phyloP scores from a whole-genome alignment of 1,284 basidiomycete species.

The Chalciporus sp. region DNA sequence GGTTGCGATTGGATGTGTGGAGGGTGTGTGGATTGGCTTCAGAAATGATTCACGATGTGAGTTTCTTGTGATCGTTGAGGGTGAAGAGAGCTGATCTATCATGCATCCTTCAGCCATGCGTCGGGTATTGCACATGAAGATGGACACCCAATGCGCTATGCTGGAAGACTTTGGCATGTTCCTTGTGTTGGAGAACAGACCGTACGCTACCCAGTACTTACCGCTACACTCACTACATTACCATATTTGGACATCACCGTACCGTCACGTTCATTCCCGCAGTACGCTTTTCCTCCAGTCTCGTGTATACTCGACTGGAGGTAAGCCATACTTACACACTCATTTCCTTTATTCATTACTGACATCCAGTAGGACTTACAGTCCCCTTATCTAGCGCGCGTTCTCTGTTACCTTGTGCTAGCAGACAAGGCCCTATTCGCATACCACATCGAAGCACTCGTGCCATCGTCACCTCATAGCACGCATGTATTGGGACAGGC shows the following conservation, averaged over 20 bases:
- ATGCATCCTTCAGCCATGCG: slow-evolving; percentile 64
- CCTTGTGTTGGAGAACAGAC: slow-evolving; percentile 87
- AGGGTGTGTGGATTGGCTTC: slow-evolving; percentile 97
- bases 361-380: too few species aligned
- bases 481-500: slow-evolving; percentile 65
- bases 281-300: too few species aligned
- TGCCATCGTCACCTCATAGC: slow-evolving; percentile 78
- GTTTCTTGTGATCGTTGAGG: slow-evolving; percentile 26
- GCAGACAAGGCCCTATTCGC: slow-evolving; percentile 88
- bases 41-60: slow-evolving; percentile 82
- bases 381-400: too few species aligned
- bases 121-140: slow-evolving; percentile 86
- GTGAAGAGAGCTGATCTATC: neutral
- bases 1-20: slow-evolving; percentile 91
- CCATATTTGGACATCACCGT: too few species aligned
- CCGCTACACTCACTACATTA: too few species aligned
- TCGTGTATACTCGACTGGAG: too few species aligned
- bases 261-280: too few species aligned
- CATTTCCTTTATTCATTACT: too few species aligned
- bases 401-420: too few species aligned
- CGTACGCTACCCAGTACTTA: too few species aligned
- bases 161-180: slow-evolving; percentile 95
- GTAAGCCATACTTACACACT: too few species aligned
- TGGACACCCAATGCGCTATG: slow-evolving; percentile 93
- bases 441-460: slow-evolving; percentile 94